Evolutionary conservation across 495 filamentous ascomycete species (phyloP).

Genomic region (Daldinia caldariorum): DNA sequence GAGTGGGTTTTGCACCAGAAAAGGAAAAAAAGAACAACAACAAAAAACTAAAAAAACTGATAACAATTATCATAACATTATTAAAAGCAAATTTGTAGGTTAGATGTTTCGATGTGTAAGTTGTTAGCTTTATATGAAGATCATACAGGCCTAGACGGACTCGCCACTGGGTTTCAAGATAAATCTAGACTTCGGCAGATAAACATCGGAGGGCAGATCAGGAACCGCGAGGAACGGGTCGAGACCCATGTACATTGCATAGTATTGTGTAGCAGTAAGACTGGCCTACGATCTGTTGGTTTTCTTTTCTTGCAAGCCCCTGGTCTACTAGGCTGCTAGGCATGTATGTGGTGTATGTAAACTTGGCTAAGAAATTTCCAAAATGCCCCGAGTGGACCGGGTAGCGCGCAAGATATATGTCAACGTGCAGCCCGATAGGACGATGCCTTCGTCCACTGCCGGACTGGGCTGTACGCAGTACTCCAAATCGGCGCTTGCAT

Average conservation of each 20-base stretch:
- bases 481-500: constrained; percentile 30
- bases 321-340: too few species aligned
- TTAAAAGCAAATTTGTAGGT: neutral
- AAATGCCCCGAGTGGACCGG: constrained; percentile 33
- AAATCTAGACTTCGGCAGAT: constrained; percentile 26
- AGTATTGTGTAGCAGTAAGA: neutral
- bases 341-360: neutral
- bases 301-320: constrained; percentile 10
- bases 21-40: too few species aligned
- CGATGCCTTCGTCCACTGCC: constrained; percentile 30
- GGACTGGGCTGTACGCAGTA: constrained; percentile 19
- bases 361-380: constrained; percentile 28
- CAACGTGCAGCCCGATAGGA: constrained; percentile 35
- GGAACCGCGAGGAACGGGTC: constrained; percentile 25
- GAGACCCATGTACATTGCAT: neutral
- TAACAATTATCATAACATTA: too few species aligned
- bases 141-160: constrained; percentile 13
- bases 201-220: constrained; percentile 11
- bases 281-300: neutral
- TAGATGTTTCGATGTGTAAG: constrained; percentile 12
- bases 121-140: constrained; percentile 20
- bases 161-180: constrained; percentile 21
- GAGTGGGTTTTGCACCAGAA: neutral
- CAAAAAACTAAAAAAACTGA: too few species aligned
- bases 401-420: constrained; percentile 35